These are phyloP conservation scores for Athelia sp. DNA, from an alignment of 1,284 basidiomycete genomes.

Conservation along the genomic window DNA sequence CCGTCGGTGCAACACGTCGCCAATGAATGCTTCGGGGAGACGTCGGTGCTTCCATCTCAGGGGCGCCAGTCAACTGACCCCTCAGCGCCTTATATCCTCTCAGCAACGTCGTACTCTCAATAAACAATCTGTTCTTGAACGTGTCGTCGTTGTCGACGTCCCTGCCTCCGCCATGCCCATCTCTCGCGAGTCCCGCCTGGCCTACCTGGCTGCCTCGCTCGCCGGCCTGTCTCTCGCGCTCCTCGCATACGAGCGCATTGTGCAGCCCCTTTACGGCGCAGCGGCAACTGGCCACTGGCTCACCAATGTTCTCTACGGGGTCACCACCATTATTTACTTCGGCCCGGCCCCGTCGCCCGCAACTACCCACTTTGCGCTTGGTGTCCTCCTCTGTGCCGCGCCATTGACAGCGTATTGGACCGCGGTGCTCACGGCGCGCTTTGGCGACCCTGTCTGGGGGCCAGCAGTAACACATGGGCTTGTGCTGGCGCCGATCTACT, in stretches of 20 bases:
- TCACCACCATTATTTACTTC: slow-evolving; percentile 25
- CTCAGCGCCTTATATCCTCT: no score
- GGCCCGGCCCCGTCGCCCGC: slow-evolving; percentile 18
- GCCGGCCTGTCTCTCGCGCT: slow-evolving; percentile 41
- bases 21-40: no score
- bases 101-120: no score
- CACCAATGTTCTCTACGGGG: slow-evolving; percentile 36
- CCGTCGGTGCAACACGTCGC: no score
- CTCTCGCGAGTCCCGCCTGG: no score
- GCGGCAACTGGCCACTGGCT: slow-evolving; percentile 44
- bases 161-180: no score
- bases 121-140: no score
- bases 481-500: slow-evolving; percentile 52
- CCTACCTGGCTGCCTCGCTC: neutral
- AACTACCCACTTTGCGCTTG: slow-evolving; percentile 32
- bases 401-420: slow-evolving; percentile 63
- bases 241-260: slow-evolving; percentile 47
- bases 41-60: no score
- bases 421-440: slow-evolving; percentile 49
- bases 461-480: slow-evolving; percentile 50
- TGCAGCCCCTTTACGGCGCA: slow-evolving; percentile 55
- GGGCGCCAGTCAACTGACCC: no score
- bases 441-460: slow-evolving; percentile 48
- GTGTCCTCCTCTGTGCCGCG: slow-evolving; percentile 43
- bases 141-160: no score